Conservation (phyloP, 2,329 filamentous ascomycete species). For the Sphaerulina populicola region DNA sequence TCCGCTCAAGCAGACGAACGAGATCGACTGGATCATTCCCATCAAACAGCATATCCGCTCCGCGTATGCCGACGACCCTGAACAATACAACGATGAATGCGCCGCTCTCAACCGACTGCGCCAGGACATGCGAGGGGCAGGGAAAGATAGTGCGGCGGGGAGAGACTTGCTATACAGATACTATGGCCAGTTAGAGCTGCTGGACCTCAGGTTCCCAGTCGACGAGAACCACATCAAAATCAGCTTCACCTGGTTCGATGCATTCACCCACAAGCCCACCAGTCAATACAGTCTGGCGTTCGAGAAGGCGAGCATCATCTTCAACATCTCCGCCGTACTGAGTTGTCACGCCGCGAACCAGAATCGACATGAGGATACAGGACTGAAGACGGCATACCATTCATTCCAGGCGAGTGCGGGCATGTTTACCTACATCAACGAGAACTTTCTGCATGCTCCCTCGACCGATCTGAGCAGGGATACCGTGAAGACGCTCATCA, state of each 20-base stretch:
- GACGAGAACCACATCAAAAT: slow-evolving; percentile 99
- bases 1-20: slow-evolving; percentile 87
- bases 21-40: slow-evolving; percentile 94
- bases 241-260: slow-evolving; percentile 97
- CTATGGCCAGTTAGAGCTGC: slow-evolving; percentile 89
- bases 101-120: slow-evolving; percentile 84
- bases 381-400: slow-evolving; percentile 93
- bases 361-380: slow-evolving; percentile 81
- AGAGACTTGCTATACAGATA: slow-evolving; percentile 92
- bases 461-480: slow-evolving; percentile 93
- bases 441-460: slow-evolving; percentile 95
- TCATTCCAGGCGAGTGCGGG: slow-evolving; percentile 96
- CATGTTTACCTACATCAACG: slow-evolving; percentile 99
- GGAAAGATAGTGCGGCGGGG: slow-evolving; percentile 90
- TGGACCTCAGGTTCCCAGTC: slow-evolving; percentile 91
- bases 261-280: slow-evolving; percentile 98
- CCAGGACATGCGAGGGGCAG: slow-evolving; percentile 96
- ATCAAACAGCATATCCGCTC: slow-evolving; percentile 88
- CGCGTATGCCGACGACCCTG: slow-evolving; percentile 92
- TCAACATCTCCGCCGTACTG: slow-evolving; percentile 95
- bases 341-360: slow-evolving; percentile 93
- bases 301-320: slow-evolving; percentile 98
- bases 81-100: slow-evolving; percentile 93
- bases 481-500: slow-evolving; percentile 89
- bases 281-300: slow-evolving; percentile 94